Percentiles rank a stretch among this genome's conserved stretches.
Conservation (phyloP, 106 monocot species). For the Chionographis japonica region DNA sequence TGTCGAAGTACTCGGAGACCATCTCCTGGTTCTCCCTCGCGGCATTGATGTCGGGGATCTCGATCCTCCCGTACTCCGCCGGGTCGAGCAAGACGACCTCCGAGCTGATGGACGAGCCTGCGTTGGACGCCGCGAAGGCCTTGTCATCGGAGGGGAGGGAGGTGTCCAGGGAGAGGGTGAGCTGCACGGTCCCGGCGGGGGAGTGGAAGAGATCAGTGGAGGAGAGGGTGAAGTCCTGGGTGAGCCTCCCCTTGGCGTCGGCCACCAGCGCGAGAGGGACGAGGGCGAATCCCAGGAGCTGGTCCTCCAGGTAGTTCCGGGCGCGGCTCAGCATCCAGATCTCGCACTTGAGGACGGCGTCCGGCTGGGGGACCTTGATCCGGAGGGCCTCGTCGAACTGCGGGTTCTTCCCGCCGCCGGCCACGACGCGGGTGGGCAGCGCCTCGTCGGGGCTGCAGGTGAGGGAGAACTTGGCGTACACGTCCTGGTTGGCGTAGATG, state of each 20-base stretch:
- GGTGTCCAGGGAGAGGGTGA: constrained; percentile 28
- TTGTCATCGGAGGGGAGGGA: background rate
- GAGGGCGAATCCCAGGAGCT: constrained; percentile 72
- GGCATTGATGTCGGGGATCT: constrained; percentile 39
- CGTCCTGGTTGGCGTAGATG: constrained; percentile 69
- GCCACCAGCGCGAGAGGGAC: constrained; percentile 37
- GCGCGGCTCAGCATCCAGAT: constrained; percentile 69
- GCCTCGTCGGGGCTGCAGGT: constrained; percentile 58
- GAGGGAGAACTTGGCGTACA: constrained; percentile 68
- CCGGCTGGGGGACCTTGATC: constrained; percentile 15
- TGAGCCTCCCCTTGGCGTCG: constrained; percentile 1
- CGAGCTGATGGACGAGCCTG: constrained; percentile 35
- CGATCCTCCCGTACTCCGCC: constrained; percentile 24
- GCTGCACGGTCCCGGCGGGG: constrained; percentile 53
- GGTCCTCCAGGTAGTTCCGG: constrained; percentile 47
- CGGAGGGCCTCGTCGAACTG: constrained; percentile 43
- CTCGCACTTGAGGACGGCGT: constrained; percentile 60
- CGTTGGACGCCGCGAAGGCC: background rate
- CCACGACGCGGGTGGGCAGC: constrained; percentile 35
- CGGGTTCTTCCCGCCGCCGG: constrained; percentile 52
- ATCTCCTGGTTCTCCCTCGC: constrained; percentile 53
- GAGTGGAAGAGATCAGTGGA: constrained; percentile 76
- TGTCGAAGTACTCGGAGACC: constrained; percentile 50
- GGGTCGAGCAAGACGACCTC: constrained; percentile 60
- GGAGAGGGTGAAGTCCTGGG: constrained; percentile 51